Evolutionary conservation across 805 yeast species (phyloP), one percentile per base, ranked within the genome.

Genomic region (Metschnikowia santaceciliae): DNA sequence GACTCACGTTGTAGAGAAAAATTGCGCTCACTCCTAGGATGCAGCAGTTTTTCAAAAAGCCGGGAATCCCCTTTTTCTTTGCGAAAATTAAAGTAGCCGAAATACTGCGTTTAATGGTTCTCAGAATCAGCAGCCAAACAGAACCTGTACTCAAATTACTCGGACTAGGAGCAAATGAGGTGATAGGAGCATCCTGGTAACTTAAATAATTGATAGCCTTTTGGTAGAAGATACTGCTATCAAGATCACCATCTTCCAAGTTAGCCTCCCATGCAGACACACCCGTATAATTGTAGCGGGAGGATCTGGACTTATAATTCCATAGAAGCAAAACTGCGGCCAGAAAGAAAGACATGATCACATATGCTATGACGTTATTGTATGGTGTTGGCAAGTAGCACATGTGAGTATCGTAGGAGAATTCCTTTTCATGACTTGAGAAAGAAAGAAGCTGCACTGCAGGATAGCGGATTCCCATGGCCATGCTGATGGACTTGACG

Each of bases 341-440:
- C 19, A 70, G 64, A 2, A 62, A 37, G 30, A 64, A 66, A 2
- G 80, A 75, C 47, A 70, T 57, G 4, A 62, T 42, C 2, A 73
- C 65, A 57, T 78, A 78, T 48, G 64, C 53, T 10, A 61, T 54
- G 1, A 77, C 65, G 50, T 76, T 76, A 33, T 65, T 50, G 56
- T 77, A 78, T 4, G 83, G 82, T 5, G 66, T 66, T 4, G 77
- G 79, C 33, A 76, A 59, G 60, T 73, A 74, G 59, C 83, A 78
- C 23, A 77, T 61, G 19, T 67, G 58, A 17, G 78, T 75, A n/a
- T 61, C 57, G 58, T 70, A 75, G 33, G 48, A 32, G 37, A 65
- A 53, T 14, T 47, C 20, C 6, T 49, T 34, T 13, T 50, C 53
- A 13, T 26, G 47, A 5, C 42, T 43, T 2, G 51, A 38, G 50